Conservation (phyloP, 352 stramenopile genomes). For the Globisporangium megalacanthum region DNA sequence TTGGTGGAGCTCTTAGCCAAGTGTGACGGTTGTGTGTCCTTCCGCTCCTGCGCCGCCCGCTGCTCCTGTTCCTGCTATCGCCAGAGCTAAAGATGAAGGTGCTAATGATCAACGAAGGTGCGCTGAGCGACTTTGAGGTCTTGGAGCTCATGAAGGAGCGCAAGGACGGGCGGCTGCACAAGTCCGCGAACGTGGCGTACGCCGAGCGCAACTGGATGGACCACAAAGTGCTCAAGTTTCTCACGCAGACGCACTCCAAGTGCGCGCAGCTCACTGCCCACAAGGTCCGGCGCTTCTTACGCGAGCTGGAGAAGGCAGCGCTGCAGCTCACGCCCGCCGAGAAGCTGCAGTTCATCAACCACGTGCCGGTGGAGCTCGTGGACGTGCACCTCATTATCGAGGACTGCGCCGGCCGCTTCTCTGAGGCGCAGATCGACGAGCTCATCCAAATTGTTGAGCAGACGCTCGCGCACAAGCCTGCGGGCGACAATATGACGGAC, state of each 20-base stretch:
- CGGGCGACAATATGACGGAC: slow-evolving; percentile 20
- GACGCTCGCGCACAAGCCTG: slow-evolving; percentile 37
- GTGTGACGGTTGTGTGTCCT: no score
- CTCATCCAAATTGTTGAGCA: slow-evolving; percentile 65
- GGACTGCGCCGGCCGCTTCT: slow-evolving; percentile 75
- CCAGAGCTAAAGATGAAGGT: slow-evolving; percentile 61
- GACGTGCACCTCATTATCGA: slow-evolving; percentile 83
- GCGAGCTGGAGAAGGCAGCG: slow-evolving; percentile 32
- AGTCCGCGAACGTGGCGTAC: slow-evolving; percentile 68
- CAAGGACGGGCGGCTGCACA: slow-evolving; percentile 70
- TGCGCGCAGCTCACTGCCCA: slow-evolving; percentile 42
- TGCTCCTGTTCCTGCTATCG: not conserved
- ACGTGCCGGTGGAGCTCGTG: slow-evolving; percentile 75
- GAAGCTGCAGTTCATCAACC: slow-evolving; percentile 86
- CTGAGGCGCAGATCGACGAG: slow-evolving; percentile 69
- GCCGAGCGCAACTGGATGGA: slow-evolving; percentile 88
- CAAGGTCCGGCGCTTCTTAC: slow-evolving; percentile 58
- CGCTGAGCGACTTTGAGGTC: slow-evolving; percentile 78
- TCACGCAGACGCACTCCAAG: slow-evolving; percentile 62
- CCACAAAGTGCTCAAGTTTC: slow-evolving; percentile 87
- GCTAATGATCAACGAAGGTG: slow-evolving; percentile 73
- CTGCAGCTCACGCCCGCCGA: slow-evolving; percentile 59
- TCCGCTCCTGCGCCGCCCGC: no score
- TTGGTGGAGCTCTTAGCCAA: not conserved
- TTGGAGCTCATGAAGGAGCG: slow-evolving; percentile 79